These are phyloP conservation scores for Geum urbanum DNA, from an alignment of 306 rosid species.

Conservation along the genomic window DNA sequence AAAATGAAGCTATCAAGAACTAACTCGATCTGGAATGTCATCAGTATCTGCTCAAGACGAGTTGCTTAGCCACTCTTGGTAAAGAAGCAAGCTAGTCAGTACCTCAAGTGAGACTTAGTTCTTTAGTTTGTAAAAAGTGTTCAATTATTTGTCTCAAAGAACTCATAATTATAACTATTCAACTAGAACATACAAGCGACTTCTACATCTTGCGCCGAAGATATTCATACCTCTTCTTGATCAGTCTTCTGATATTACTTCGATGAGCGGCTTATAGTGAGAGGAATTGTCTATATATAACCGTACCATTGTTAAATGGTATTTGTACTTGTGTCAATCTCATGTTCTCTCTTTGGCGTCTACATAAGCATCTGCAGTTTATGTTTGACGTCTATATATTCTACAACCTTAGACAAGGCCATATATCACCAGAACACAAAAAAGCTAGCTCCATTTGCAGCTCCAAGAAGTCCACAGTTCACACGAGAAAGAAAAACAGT, in stretches of 20 bases:
- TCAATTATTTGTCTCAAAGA: background rate
- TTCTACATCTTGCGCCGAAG: background rate
- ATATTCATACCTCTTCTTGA: background rate
- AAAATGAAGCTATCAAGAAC: background rate
- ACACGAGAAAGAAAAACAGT: background rate
- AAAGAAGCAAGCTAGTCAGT: background rate
- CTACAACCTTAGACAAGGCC: background rate
- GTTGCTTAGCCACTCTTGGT: background rate
- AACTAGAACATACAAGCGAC: background rate
- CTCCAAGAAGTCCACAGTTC: background rate
- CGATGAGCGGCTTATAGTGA: background rate
- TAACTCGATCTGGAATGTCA: background rate
- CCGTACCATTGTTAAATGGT: too few species aligned
- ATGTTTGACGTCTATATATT: too few species aligned
- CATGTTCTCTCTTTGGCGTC: too few species aligned
- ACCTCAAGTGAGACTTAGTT: background rate
- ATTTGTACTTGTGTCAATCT: background rate
- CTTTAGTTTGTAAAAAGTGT: background rate
- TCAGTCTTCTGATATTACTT: background rate
- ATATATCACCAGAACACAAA: background rate
- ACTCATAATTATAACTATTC: too few species aligned
- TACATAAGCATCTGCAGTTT: background rate
- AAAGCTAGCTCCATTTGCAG: background rate
- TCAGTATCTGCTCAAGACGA: too few species aligned
- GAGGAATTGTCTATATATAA: background rate